Base-by-base conservation (phyloP, 2,329 filamentous ascomycete genomes). In the Zasmidium citrigriseum region DNA sequence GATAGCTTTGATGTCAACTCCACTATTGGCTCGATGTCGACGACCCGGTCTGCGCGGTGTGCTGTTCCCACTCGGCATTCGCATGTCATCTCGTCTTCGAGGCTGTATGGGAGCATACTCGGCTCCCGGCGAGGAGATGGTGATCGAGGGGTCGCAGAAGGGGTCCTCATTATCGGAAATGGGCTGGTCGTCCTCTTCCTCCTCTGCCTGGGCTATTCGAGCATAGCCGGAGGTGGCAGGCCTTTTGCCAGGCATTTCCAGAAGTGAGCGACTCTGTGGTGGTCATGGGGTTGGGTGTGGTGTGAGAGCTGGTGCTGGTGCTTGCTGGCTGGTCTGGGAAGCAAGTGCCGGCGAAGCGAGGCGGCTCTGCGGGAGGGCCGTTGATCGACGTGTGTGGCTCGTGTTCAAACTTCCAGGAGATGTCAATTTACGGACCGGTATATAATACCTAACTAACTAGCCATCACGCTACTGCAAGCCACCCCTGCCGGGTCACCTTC, bases 1-100 rank as follows among this genome's bases (percentile, higher is more conserved):
- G 77, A 99, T 98, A 60, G 95, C 95, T 74, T 98, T 98, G 72
- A 99, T 90, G 71, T 99, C 95, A 18, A 99, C 93, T 2, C 93
- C 93, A 20, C 91, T 91, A 69, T 93, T 95, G 72, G 90, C 89
- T 64, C 87, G 82, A 60, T 80, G 77, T 52, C 85, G 81, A 62
- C 82, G 77, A 23, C 69, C 56, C 18, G 69, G 55, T 22, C 71
- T 72, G 2, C 73, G 72, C 0, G 75, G 74, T 7, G 71, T 72
- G 3, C 73, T 72, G 20, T 60, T 59, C 21, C 68, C 71, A 47
- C 62, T 55, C 5, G 73, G 70, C 55, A 75, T 67, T 52, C 76
- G 73, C 77, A 81, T 81, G 27, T 76, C 73, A 58, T 70, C 69
- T 23, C 76, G 75, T 20, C 74, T 72, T 16, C 74, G 73, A 1